Evolutionary conservation across 768 basidiomycete genomes (phyloP), one percentile per base, ranked within the genome.

Genomic region (Russula lepida): DNA sequence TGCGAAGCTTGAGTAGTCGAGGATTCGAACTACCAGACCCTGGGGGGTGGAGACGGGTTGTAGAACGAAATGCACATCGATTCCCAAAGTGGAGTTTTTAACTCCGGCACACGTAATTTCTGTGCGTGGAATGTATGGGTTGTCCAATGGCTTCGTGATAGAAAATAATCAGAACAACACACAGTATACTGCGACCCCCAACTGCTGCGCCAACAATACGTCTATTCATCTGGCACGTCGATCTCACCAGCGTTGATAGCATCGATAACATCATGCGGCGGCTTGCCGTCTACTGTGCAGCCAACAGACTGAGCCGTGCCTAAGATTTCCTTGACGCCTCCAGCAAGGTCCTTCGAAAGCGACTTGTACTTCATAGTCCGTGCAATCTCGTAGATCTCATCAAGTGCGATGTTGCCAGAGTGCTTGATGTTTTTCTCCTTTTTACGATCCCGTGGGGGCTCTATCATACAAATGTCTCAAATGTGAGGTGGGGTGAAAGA

Each of bases 381-480:
- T 67, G 95, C 95, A 74, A 98, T 95, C 67, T 93, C 88, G 72
- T 90, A 76, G 71, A 99, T 93, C 74, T 97, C 92, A 71, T 95
- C 93, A 59, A 98, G 80, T 59, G 93, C 71, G 67, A 99, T 82
- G 80, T 98, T 98, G 63, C 97, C 97, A 64, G 77, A 76, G 83
- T 98, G 97, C 77, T 98, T 98, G 80, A 99, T 97, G 83, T 98
- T 99, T 83, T 99, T 99, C 84, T 99, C 95, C 86, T 99, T 99
- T 78, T 99, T 99, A 67, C 97, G 88, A 79, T 99, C 97, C 71
- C 97, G 92, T 68, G 94, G 93, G 66, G 97, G 94, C 81, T 98
- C 95, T 95, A 73, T 28, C 28, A 55, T 1, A 21, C 6, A 9
- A 19, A 41, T 3, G 19, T 15, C 0, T 5, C 41, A 19, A 37